phyloP scores from a whole-genome alignment of 2,329 filamentous ascomycete genomes.

The Rhynchosporium graminicola region DNA sequence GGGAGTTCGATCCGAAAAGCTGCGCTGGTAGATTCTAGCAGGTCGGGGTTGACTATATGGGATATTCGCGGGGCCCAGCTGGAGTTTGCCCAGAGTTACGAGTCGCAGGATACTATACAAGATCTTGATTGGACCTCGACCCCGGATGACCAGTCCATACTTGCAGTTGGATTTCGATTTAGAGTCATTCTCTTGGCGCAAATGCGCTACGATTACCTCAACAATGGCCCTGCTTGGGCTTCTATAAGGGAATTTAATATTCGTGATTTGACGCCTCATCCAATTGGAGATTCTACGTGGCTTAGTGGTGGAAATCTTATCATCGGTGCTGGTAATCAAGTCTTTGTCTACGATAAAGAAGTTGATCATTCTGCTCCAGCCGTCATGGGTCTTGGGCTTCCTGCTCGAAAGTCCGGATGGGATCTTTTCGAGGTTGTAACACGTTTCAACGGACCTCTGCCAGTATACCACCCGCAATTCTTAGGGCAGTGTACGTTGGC shows the following conservation, averaged over 20 bases:
- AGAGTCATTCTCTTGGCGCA: slow-evolving; percentile 81
- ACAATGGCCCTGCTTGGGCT: slow-evolving; percentile 87
- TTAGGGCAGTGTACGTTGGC: slow-evolving; percentile 82
- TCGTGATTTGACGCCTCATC: slow-evolving; percentile 79
- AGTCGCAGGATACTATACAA: slow-evolving; percentile 71
- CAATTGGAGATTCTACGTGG: slow-evolving; percentile 93
- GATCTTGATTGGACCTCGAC: slow-evolving; percentile 95
- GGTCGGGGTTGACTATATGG: slow-evolving; percentile 85
- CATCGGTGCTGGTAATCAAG: slow-evolving; percentile 86
- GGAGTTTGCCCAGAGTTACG: slow-evolving; percentile 77
- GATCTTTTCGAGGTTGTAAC: slow-evolving; percentile 83
- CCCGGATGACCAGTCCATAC: slow-evolving; percentile 81
- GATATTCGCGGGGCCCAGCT: slow-evolving; percentile 79
- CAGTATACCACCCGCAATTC: slow-evolving; percentile 90
- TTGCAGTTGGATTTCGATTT: slow-evolving; percentile 91
- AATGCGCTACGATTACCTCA: slow-evolving; percentile 88
- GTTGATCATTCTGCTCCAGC: slow-evolving; percentile 56
- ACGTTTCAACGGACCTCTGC: slow-evolving; percentile 81
- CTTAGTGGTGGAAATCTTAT: slow-evolving; percentile 81
- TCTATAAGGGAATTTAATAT: slow-evolving; percentile 81
- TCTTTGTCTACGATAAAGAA: slow-evolving; percentile 81
- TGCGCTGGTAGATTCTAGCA: slow-evolving; percentile 73
- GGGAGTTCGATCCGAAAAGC: slow-evolving; percentile 86
- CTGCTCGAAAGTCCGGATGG: slow-evolving; percentile 32
- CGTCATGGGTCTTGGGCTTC: slow-evolving; percentile 33